These are phyloP conservation scores for Starmerella geochares DNA, from an alignment of 805 yeast species.

Conservation along the genomic window DNA sequence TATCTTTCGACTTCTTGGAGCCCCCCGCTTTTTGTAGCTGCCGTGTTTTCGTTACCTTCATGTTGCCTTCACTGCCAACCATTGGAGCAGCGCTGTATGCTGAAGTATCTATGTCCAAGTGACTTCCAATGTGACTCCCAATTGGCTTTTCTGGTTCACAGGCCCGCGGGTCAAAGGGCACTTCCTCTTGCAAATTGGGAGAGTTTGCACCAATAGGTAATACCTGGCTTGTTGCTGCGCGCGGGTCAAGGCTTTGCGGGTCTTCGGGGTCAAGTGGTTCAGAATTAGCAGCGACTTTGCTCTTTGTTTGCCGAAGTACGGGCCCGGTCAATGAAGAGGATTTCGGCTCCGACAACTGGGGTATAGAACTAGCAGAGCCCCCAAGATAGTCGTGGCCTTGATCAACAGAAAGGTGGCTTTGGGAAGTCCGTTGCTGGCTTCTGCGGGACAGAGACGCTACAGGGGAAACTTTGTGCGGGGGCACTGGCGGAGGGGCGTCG, in stretches of 20 bases:
- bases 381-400: not conserved
- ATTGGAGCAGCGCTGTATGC: slow-evolving; percentile 6
- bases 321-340: slow-evolving; percentile 20
- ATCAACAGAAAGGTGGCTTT: not conserved
- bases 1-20: too few relatives aligned
- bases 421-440: not conserved
- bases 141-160: slow-evolving; percentile 15
- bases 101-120: slow-evolving; percentile 11
- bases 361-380: not conserved
- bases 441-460: slow-evolving; percentile 10
- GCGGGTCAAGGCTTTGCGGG: slow-evolving; percentile 5
- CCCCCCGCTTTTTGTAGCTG: too few relatives aligned
- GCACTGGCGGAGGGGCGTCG: slow-evolving; percentile 31
- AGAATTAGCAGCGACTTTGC: not conserved
- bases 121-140: slow-evolving; percentile 20
- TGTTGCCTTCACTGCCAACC: not conserved
- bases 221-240: not conserved
- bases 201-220: slow-evolving; percentile 1
- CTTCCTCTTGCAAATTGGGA: slow-evolving; percentile 23
- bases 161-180: slow-evolving; percentile 24
- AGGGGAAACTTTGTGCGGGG: slow-evolving; percentile 28
- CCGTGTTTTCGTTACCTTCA: not conserved
- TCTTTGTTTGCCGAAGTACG: not conserved
- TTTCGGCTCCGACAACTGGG: not conserved
- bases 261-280: not conserved